These are phyloP conservation scores for Nitzschia sp. DNA, from an alignment of 108 stramenopile genomes.

Conservation along the genomic window DNA sequence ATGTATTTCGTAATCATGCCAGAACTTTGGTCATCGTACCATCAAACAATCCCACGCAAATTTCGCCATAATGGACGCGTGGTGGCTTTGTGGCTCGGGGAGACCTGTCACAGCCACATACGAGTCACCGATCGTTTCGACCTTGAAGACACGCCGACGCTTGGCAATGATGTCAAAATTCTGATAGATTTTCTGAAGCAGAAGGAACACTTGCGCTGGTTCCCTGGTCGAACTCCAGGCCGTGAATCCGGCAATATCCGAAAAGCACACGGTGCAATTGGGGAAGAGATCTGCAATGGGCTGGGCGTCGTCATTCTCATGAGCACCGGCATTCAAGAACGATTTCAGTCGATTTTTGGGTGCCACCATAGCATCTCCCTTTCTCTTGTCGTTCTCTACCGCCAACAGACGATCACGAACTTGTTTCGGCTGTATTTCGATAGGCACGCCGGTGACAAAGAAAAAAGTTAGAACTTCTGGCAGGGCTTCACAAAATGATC, in stretches of 20 bases:
- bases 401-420: constrained; percentile 12
- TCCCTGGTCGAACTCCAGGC: constrained; percentile 44
- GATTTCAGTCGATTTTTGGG: constrained; percentile 5
- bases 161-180: constrained; percentile 30
- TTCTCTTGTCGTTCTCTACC: constrained; percentile 1
- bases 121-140: constrained; percentile 28
- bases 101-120: constrained; percentile 11
- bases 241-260: constrained; percentile 43
- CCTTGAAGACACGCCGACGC: constrained; percentile 31
- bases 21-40: too few relatives aligned
- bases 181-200: constrained; percentile 47
- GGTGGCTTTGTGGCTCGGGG: constrained; percentile 22
- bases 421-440: constrained; percentile 1
- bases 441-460: background rate
- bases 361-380: constrained; percentile 6
- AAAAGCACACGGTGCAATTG: constrained; percentile 49
- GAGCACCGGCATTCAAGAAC: background rate
- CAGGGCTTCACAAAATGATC: background rate
- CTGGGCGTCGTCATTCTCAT: background rate
- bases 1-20: too few relatives aligned
- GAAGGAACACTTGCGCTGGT: constrained; percentile 50
- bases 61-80: constrained; percentile 21
- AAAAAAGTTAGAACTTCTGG: background rate
- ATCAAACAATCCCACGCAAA: constrained; percentile 23
- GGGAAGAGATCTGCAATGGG: constrained; percentile 64